A percentile compares a stretch with the other conserved stretches of the same genome.
These are phyloP conservation scores for Candida ortonii DNA, from an alignment of 805 yeast species.

Conservation along the genomic window DNA sequence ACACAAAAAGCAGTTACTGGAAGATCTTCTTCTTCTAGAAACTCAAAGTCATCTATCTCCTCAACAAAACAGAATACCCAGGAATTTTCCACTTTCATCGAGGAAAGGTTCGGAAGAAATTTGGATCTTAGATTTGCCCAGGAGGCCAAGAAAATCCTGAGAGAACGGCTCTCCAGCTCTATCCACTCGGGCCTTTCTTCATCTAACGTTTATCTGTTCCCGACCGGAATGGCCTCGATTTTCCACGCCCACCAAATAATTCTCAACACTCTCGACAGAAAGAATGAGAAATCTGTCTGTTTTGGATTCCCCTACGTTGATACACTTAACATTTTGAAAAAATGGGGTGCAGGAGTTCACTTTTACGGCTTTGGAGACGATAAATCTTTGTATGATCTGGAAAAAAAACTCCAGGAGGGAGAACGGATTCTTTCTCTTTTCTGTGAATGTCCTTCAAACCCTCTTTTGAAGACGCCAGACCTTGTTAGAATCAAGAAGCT, in stretches of 20 bases:
- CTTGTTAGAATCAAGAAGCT: conserved; percentile 59
- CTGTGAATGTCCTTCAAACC: conserved; percentile 94
- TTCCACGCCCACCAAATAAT: conserved; percentile 67
- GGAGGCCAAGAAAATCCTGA: conserved; percentile 72
- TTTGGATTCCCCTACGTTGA: conserved; percentile 97
- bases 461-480: conserved; percentile 84
- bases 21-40: conserved; percentile 21
- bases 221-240: conserved; percentile 92
- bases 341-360: conserved; percentile 89
- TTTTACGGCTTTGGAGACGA: conserved; percentile 85
- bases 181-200: conserved; percentile 35
- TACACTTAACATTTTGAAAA: conserved; percentile 77
- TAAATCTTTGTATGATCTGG: conserved; percentile 62
- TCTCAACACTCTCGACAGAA: conserved; percentile 16
- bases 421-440: conserved; percentile 72
- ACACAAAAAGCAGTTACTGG: conserved; percentile 9
- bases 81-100: conserved; percentile 68
- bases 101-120: conserved; percentile 88
- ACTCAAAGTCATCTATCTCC: conserved; percentile 29
- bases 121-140: conserved; percentile 72
- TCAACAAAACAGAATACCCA: conserved; percentile 26
- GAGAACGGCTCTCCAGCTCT: conserved; percentile 70
- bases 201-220: conserved; percentile 77
- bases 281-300: conserved; percentile 68
- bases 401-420: conserved; percentile 56